These are phyloP conservation scores for Yamagishiella unicocca DNA, from an alignment of 139 green algal species.

Conservation along the genomic window DNA sequence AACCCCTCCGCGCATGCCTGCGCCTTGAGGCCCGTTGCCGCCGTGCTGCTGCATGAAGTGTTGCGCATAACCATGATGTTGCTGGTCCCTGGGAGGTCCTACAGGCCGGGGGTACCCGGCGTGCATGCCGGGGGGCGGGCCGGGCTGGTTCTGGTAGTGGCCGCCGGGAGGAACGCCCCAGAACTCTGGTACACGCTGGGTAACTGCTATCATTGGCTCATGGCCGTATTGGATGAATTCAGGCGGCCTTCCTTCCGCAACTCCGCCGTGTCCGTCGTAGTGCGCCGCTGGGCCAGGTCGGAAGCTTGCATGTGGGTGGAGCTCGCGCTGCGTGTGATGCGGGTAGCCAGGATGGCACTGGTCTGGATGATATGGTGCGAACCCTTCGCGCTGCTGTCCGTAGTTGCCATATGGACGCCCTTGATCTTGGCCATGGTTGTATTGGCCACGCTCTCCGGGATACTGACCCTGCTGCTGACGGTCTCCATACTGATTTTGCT, in stretches of 20 bases:
- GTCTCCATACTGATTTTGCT: background rate
- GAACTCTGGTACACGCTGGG: background rate
- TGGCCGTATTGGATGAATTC: background rate
- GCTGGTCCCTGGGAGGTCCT: background rate
- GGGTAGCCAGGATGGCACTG: background rate
- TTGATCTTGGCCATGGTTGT: background rate
- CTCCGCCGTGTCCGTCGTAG: background rate
- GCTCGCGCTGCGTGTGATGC: background rate
- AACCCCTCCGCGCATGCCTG: background rate
- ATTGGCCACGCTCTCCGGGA: no score
- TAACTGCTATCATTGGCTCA: background rate
- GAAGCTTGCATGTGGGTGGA: background rate
- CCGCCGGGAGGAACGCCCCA: background rate
- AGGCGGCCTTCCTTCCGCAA: background rate
- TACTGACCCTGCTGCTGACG: constrained; percentile 14
- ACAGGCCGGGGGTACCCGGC: background rate
- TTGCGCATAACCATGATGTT: background rate
- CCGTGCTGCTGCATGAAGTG: background rate
- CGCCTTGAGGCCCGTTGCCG: background rate
- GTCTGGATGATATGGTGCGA: background rate
- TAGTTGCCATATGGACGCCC: background rate
- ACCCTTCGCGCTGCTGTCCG: background rate
- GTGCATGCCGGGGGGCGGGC: background rate
- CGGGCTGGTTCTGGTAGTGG: background rate
- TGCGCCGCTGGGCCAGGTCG: background rate